Conservation (phyloP, 306 rosid genomes). For the Pueraria montana region DNA sequence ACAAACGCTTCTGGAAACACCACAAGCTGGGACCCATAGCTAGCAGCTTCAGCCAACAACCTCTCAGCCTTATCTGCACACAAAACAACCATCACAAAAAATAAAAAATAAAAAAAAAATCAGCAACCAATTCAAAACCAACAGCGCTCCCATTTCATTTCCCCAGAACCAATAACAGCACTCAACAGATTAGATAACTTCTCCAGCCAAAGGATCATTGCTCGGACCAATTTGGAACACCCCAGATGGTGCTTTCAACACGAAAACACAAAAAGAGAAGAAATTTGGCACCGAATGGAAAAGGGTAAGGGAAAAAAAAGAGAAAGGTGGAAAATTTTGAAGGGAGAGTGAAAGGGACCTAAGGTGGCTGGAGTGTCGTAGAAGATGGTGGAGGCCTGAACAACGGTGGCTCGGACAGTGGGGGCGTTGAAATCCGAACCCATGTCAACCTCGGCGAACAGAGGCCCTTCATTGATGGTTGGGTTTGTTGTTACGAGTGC, state of each 20-base stretch:
- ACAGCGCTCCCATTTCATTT: background rate
- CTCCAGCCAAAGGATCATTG: background rate
- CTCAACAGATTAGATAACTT: background rate
- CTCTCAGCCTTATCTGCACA: slow-evolving; percentile 90
- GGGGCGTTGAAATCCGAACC: slow-evolving; percentile 63
- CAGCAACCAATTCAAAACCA: background rate
- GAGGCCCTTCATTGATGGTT: slow-evolving; percentile 53
- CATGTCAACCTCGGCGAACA: slow-evolving; percentile 84
- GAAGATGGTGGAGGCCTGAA: slow-evolving; percentile 93
- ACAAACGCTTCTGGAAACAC: slow-evolving; percentile 97
- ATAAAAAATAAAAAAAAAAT: no score
- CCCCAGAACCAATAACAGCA: background rate
- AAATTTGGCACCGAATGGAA: background rate
- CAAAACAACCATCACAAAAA: background rate
- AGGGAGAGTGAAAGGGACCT: slow-evolving; percentile 51
- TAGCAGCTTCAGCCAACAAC: slow-evolving; percentile 86
- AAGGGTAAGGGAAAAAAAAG: background rate
- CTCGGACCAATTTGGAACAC: slow-evolving; percentile 22
- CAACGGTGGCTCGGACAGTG: slow-evolving; percentile 86
- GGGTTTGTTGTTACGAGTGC: slow-evolving; percentile 60
- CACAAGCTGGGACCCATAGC: slow-evolving; percentile 86
- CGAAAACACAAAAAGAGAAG: background rate
- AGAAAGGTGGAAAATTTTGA: background rate
- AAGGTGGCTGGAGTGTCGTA: slow-evolving; percentile 92
- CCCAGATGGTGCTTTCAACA: slow-evolving; percentile 8